These are phyloP conservation scores for Waltergamsia citrina DNA, from an alignment of 2,329 filamentous ascomycete species.

Conservation along the genomic window DNA sequence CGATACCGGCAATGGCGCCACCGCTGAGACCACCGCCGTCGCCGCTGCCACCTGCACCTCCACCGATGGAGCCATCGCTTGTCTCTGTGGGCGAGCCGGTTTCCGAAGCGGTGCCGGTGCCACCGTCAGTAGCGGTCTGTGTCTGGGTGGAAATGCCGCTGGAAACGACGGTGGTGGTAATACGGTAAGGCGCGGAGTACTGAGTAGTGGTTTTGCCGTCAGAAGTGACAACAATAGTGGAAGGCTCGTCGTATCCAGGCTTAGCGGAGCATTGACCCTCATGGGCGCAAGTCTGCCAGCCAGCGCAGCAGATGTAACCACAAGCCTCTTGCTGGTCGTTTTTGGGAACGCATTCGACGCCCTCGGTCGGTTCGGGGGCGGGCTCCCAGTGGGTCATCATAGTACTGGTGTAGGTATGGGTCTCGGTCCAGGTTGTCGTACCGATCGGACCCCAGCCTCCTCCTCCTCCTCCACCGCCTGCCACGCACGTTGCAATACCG, in stretches of 20 bases:
- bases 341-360: slow-evolving; percentile 38
- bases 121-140: slow-evolving; percentile 36
- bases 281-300: slow-evolving; percentile 56
- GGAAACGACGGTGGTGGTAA: slow-evolving; percentile 44
- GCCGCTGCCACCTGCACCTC: slow-evolving; percentile 22
- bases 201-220: slow-evolving; percentile 42
- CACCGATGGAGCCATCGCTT: slow-evolving; percentile 16
- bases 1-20: slow-evolving; percentile 73
- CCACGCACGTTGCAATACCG: slow-evolving; percentile 39
- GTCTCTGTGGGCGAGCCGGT: slow-evolving; percentile 20
- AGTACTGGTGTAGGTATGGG: slow-evolving; percentile 50
- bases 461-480: slow-evolving; percentile 18
- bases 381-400: slow-evolving; percentile 39
- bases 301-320: slow-evolving; percentile 61
- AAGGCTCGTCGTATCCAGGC: slow-evolving; percentile 32
- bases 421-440: slow-evolving; percentile 54
- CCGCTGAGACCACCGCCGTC: slow-evolving; percentile 48
- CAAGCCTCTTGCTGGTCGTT: slow-evolving; percentile 51
- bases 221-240: slow-evolving; percentile 32
- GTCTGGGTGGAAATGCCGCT: slow-evolving; percentile 37
- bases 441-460: background rate
- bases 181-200: slow-evolving; percentile 41
- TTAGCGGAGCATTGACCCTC: slow-evolving; percentile 48
- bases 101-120: slow-evolving; percentile 36
- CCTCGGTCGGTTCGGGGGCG: slow-evolving; percentile 31